A percentile compares a stretch with the other conserved stretches of the same genome.
These are phyloP conservation scores for Fusarium domesticum DNA, from an alignment of 2,329 filamentous ascomycete species.

Conservation along the genomic window DNA sequence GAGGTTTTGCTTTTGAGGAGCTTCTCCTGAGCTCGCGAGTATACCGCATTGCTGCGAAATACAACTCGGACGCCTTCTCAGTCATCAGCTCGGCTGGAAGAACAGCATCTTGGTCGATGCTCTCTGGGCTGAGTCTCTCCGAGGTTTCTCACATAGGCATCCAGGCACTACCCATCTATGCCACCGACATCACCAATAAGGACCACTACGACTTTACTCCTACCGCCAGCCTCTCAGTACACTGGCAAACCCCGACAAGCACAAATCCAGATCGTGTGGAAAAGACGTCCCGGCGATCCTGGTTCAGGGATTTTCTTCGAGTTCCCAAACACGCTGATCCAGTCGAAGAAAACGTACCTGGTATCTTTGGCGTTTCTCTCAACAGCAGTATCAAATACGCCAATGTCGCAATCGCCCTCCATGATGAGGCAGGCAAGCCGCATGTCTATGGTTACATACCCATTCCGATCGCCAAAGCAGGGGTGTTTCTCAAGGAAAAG, in stretches of 20 bases:
- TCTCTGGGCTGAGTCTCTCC: constrained; percentile 9
- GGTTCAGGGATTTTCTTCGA: constrained; percentile 1
- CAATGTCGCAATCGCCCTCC: neutral
- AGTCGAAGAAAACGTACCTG: neutral
- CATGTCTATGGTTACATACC: neutral
- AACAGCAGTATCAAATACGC: neutral
- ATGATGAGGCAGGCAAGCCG: neutral
- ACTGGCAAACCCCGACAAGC: too few relatives aligned
- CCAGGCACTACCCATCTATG: constrained; percentile 8
- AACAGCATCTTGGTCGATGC: constrained; percentile 10
- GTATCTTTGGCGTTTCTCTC: constrained; percentile 3
- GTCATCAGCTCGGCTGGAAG: constrained; percentile 8
- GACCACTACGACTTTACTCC: constrained; percentile 3
- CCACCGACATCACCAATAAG: constrained; percentile 5
- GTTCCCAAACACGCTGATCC: neutral
- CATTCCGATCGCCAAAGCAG: neutral
- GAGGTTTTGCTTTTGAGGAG: constrained; percentile 6
- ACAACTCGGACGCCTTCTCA: constrained; percentile 7
- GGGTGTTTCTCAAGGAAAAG: neutral
- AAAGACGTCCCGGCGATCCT: neutral
- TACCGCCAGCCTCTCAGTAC: neutral
- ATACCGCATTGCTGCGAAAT: constrained; percentile 1
- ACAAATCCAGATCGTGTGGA: neutral
- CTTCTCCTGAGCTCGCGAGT: constrained; percentile 7
- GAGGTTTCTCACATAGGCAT: constrained; percentile 10